A percentile compares a stretch with the other conserved stretches of the same genome.
These are phyloP conservation scores for Lunularia cruciata DNA, from an alignment of 225 moss, liverwort and hornwort species.

Conservation along the genomic window DNA sequence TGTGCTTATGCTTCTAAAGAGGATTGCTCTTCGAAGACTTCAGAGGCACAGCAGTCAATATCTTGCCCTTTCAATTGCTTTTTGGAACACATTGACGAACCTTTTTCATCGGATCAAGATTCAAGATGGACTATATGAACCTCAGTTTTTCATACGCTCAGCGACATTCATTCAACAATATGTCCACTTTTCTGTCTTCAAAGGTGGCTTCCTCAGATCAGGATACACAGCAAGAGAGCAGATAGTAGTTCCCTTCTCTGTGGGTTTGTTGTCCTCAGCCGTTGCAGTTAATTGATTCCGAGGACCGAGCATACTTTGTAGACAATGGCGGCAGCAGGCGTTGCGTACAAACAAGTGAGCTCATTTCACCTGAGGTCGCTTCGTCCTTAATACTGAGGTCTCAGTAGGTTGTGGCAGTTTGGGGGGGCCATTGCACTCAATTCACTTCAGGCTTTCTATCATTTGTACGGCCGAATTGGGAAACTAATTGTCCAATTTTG, in stretches of 20 bases:
- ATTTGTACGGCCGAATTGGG: too few species aligned
- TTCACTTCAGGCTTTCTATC: too few species aligned
- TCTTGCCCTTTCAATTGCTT: too few species aligned
- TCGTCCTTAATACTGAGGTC: too few species aligned
- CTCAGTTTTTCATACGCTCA: neutral
- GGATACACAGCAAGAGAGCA: neutral
- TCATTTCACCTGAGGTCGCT: neutral
- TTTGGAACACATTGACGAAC: too few species aligned
- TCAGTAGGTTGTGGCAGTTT: too few species aligned
- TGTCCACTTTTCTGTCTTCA: neutral
- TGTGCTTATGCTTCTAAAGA: too few species aligned
- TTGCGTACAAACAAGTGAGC: conserved; percentile 13
- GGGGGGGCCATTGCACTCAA: too few species aligned
- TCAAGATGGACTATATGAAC: neutral
- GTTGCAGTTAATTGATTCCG: neutral
- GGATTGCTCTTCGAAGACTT: too few species aligned
- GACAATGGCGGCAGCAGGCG: conserved; percentile 18
- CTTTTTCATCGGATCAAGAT: too few species aligned
- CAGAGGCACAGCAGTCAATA: neutral
- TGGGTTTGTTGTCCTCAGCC: neutral
- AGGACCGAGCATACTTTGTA: neutral
- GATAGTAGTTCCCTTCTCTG: conserved; percentile 3
- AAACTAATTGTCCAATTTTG: too few species aligned
- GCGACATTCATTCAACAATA: neutral
- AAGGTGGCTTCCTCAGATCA: neutral